A percentile compares a stretch with the other conserved stretches of the same genome.
Evolutionary conservation across 1,139 yeast genomes (phyloP).

Genomic region (Candida sp.): DNA sequence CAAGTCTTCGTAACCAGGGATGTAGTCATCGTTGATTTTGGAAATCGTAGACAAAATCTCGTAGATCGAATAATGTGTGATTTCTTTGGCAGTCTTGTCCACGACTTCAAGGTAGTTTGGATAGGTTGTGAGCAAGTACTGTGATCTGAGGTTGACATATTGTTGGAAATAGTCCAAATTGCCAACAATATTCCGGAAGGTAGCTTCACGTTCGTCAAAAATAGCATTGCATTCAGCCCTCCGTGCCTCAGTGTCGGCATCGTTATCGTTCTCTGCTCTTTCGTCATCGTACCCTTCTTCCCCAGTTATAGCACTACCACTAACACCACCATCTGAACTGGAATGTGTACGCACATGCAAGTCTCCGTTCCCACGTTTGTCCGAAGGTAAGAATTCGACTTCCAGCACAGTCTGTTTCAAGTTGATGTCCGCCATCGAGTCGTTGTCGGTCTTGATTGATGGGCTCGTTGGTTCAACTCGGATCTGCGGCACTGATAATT

Average conservation of each 20-base stretch:
- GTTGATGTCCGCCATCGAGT: slow-evolving; percentile 6
- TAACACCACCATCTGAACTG: background rate
- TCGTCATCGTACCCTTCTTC: background rate
- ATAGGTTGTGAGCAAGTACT: slow-evolving; percentile 31
- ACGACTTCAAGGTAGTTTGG: slow-evolving; percentile 30
- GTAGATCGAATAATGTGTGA: slow-evolving; percentile 27
- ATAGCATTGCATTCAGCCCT: slow-evolving; percentile 6
- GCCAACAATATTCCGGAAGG: slow-evolving; percentile 10
- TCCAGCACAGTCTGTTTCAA: slow-evolving; percentile 5
- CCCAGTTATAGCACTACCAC: background rate
- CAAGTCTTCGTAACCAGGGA: slow-evolving; percentile 40
- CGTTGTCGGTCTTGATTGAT: background rate
- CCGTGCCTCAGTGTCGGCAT: slow-evolving; percentile 2
- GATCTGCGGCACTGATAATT: slow-evolving; percentile 6
- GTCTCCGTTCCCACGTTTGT: background rate
- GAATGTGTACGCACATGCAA: background rate
- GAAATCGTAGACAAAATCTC: slow-evolving; percentile 27
- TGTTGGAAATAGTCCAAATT: slow-evolving; percentile 19
- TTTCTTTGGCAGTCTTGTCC: slow-evolving; percentile 21
- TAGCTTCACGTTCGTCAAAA: slow-evolving; percentile 13
- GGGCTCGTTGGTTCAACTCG: slow-evolving; percentile 4
- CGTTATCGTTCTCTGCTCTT: background rate
- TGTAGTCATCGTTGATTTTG: slow-evolving; percentile 35
- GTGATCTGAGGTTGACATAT: slow-evolving; percentile 22
- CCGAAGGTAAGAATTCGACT: slow-evolving; percentile 11